These are phyloP conservation scores for Metschnikowia amazonensis DNA, from an alignment of 805 yeast species.

Conservation along the genomic window DNA sequence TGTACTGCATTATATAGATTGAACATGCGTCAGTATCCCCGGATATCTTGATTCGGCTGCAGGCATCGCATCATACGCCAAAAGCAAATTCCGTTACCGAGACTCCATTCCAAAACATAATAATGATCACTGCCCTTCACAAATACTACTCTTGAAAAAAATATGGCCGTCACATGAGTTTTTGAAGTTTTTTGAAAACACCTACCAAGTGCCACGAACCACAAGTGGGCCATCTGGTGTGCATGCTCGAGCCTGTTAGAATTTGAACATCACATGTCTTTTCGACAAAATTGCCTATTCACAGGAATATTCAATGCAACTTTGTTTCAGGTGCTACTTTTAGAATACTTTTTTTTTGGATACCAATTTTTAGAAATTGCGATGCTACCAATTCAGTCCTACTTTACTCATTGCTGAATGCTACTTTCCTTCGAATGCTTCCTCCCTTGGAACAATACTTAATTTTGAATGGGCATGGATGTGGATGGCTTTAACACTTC, in stretches of 20 bases:
- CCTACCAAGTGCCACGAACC: background rate
- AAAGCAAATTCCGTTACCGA: background rate
- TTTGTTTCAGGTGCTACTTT: no score
- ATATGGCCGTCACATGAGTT: no score
- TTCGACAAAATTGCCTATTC: background rate
- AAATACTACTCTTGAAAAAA: no score
- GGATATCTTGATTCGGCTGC: background rate
- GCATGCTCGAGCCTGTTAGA: background rate
- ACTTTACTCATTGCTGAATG: no score
- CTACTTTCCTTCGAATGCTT: no score
- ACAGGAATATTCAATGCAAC: background rate
- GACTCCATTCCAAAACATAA: background rate
- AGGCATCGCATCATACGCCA: background rate
- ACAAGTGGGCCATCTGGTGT: background rate
- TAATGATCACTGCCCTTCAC: no score
- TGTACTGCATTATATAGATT: background rate
- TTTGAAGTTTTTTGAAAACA: no score
- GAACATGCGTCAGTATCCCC: slow-evolving; percentile 2
- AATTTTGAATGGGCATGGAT: slow-evolving; percentile 64
- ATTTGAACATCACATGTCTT: background rate
- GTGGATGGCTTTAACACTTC: slow-evolving; percentile 53
- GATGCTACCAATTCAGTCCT: no score
- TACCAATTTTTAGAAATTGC: no score
- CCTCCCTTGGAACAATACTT: no score
- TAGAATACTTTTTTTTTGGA: no score